A percentile compares a stretch with the other conserved stretches of the same genome.
Conservation (phyloP, 108 stramenopile species). For the Nitzschia sp. region DNA sequence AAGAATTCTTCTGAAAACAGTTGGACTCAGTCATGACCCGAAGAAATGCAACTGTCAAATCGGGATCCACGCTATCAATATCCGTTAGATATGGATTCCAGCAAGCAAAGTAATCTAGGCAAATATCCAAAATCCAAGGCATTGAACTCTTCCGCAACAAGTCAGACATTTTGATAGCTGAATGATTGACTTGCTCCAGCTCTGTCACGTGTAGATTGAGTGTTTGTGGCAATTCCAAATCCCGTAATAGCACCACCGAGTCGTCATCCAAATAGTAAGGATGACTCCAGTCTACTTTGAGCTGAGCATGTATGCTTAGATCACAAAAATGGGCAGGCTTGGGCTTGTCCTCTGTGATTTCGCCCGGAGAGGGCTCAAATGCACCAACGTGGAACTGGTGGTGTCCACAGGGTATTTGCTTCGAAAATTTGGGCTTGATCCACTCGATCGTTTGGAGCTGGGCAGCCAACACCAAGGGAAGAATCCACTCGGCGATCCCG, state of each 20-base stretch:
- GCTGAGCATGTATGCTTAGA: slow-evolving; percentile 26
- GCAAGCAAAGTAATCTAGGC: slow-evolving; percentile 65
- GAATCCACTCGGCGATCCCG: slow-evolving; percentile 70
- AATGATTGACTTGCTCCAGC: not conserved
- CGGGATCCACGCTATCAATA: slow-evolving; percentile 27
- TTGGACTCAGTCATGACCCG: slow-evolving; percentile 9
- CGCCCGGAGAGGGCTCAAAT: not conserved
- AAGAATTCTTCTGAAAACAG: not conserved
- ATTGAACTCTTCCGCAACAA: not conserved
- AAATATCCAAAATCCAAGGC: slow-evolving; percentile 66
- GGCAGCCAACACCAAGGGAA: slow-evolving; percentile 56
- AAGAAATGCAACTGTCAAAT: slow-evolving; percentile 18
- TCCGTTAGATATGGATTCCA: slow-evolving; percentile 55
- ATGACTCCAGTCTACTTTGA: slow-evolving; percentile 41
- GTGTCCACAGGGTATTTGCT: slow-evolving; percentile 37
- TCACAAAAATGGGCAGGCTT: slow-evolving; percentile 39
- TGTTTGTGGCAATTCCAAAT: slow-evolving; percentile 33
- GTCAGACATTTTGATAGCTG: not conserved
- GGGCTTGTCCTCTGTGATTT: not conserved
- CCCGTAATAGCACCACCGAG: slow-evolving; percentile 23
- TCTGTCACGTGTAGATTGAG: slow-evolving; percentile 36
- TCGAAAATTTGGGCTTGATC: slow-evolving; percentile 40
- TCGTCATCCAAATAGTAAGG: slow-evolving; percentile 62
- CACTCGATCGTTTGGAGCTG: slow-evolving; percentile 38
- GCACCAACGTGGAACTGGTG: slow-evolving; percentile 45